Evolutionary conservation across 306 rosid species (phyloP).

Genomic region (Carpinus viminea): DNA sequence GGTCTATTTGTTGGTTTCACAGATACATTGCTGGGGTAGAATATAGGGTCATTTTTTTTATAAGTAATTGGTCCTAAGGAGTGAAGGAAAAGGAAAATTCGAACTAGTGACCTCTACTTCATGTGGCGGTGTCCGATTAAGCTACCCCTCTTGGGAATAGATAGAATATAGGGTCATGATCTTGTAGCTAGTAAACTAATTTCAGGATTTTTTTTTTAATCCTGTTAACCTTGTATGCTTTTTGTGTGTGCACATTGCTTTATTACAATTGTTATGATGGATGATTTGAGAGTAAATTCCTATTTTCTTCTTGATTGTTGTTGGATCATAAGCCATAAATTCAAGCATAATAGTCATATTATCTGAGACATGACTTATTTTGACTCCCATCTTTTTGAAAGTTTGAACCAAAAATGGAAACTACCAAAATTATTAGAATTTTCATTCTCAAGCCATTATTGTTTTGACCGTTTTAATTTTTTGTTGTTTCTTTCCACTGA

Average conservation of each 20-base stretch:
- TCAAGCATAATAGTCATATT: not conserved
- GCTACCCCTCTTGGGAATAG: too few species aligned
- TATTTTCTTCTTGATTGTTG: not conserved
- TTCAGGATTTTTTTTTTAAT: not conserved
- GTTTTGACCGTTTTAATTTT: not conserved
- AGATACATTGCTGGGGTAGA: too few species aligned
- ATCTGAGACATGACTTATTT: not conserved
- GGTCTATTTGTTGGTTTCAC: not conserved
- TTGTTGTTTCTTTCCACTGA: constrained; percentile 24
- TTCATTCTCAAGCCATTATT: not conserved
- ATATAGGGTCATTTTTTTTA: too few species aligned
- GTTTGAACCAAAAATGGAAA: not conserved
- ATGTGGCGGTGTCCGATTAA: too few species aligned
- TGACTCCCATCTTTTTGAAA: too few species aligned
- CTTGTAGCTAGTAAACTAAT: not conserved
- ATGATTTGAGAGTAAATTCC: not conserved
- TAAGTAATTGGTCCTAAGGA: too few species aligned
- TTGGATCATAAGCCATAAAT: not conserved
- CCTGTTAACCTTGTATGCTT: too few species aligned
- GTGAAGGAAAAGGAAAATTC: too few species aligned
- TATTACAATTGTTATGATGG: not conserved
- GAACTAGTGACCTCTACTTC: too few species aligned
- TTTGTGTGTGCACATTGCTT: not conserved
- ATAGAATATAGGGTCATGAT: too few species aligned
- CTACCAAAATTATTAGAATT: not conserved